These are phyloP conservation scores for Stylosanthes scabra DNA, from an alignment of 331 rosid species.

Conservation along the genomic window DNA sequence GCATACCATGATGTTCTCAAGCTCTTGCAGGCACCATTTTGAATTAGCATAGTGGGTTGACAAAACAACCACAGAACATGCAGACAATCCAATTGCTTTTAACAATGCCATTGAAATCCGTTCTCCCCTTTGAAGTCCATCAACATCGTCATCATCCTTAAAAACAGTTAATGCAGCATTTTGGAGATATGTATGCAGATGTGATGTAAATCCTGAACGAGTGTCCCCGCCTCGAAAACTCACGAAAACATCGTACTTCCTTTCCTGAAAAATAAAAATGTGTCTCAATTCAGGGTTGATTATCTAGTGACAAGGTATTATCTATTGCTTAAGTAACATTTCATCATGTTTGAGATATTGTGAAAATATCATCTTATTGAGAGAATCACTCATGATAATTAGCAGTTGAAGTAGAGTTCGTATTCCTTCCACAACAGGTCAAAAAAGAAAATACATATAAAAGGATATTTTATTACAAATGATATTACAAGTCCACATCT, in stretches of 20 bases:
- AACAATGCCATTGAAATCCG: background rate
- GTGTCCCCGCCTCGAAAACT: constrained; percentile 33
- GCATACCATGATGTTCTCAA: background rate
- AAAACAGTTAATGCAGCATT: background rate
- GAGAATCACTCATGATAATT: no score
- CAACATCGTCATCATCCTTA: background rate
- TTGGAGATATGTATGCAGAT: background rate
- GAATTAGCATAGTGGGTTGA: constrained; percentile 21
- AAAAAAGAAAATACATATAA: no score
- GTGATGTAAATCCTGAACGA: background rate
- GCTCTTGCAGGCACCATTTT: background rate
- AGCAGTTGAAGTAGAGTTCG: no score
- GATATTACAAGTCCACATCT: no score
- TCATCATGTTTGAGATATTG: no score
- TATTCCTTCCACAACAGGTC: no score
- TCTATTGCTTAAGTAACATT: no score
- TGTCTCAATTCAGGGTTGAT: no score
- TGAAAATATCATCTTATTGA: no score
- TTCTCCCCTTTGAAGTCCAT: background rate
- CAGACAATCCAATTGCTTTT: background rate
- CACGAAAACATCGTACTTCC: constrained; percentile 1
- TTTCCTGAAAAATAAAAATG: no score
- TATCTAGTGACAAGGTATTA: no score
- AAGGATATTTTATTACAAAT: no score
- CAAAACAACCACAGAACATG: constrained; percentile 1